Base-by-base conservation (phyloP, 371 early-diverging fungal species). In the Lichtheimia ramosa region DNA sequence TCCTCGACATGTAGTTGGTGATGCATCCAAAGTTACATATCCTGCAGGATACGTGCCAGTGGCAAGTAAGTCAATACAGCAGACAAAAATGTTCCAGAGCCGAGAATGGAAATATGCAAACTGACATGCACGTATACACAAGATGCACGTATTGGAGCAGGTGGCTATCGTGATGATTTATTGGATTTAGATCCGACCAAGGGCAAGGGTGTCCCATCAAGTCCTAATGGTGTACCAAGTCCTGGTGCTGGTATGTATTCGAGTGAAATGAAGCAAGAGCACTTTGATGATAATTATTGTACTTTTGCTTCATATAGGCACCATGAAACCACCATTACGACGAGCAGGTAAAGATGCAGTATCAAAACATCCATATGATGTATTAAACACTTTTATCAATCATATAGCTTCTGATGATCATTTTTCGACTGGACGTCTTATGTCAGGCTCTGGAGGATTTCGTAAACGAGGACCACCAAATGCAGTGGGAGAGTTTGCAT, bases 61-160 rank as follows among this genome's bases (percentile, higher is more conserved):
- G 34, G 66, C 69, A 41, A 65, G 71, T 71, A 68, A 56, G 56
- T n/a, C 25, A 5, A 8, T 8, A 10, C 34, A 8, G 34, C 34
- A 34, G 10, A 10, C 34, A 34, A 34, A 34, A 34, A 34, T 34
- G 34, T 34, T 34, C 34, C 10, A 34, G 10, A 34, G 34, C 34
- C 34, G 34, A 34, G 34, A 34, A 34, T 34, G 34, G 34, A 34
- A 34, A 34, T 34, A 34, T 34, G 34, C 10, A 34, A 34, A 34
- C 34, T 34, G 10, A 34, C 34, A 34, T 34, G 10, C 34, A 51
- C 24, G 3, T 39, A 39, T 12, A 8, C n/a, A 52, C 39, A 28
- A 72, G 69, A 63, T 59, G 73, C 66, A 12, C 59, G 73, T 21
- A 24, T 72, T 23, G 73, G 69, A 52, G 51, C 61, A 42, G 73